These are phyloP conservation scores for Colletotrichum sp. DNA, from an alignment of 2,329 filamentous ascomycete species.

Conservation along the genomic window DNA sequence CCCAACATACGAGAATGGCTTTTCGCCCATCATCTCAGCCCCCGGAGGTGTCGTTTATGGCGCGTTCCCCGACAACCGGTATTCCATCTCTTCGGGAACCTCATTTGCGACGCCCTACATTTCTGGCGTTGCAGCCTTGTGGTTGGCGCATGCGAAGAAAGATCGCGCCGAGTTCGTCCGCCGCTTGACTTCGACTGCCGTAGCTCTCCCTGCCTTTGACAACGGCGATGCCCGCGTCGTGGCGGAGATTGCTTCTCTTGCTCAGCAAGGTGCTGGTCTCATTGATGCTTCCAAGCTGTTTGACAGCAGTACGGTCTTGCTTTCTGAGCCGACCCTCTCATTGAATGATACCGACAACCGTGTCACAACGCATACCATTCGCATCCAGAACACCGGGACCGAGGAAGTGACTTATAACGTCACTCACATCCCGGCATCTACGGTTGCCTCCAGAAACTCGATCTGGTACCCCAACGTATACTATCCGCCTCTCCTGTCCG, in stretches of 20 bases:
- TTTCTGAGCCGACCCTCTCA: constrained; percentile 17
- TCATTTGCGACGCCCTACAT: constrained; percentile 25
- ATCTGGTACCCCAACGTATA: constrained; percentile 16
- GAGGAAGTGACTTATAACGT: constrained; percentile 18
- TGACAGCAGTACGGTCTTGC: constrained; percentile 4
- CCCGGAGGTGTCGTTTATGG: constrained; percentile 25
- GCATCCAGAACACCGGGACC: constrained; percentile 10
- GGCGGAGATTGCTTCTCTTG: constrained; percentile 4
- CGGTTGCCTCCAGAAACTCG: constrained; percentile 6
- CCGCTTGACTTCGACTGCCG: constrained; percentile 12
- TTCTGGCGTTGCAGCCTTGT: constrained; percentile 25
- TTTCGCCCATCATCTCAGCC: constrained; percentile 18
- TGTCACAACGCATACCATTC: constrained; percentile 17
- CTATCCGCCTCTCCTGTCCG: constrained; percentile 14
- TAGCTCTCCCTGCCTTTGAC: constrained; percentile 15
- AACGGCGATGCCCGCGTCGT: background rate
- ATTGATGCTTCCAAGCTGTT: constrained; percentile 21
- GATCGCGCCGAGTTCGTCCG: constrained; percentile 16
- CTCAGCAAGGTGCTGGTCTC: constrained; percentile 25
- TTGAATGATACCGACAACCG: constrained; percentile 25
- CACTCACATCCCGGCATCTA: constrained; percentile 14
- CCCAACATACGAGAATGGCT: constrained; percentile 25
- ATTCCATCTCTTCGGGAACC: constrained; percentile 23
- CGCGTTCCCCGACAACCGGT: constrained; percentile 16
- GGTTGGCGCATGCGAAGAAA: constrained; percentile 21